A percentile compares a stretch with the other conserved stretches of the same genome.
phyloP scores from a whole-genome alignment of 2,329 filamentous ascomycete genomes.

The Aspergillus niger region DNA sequence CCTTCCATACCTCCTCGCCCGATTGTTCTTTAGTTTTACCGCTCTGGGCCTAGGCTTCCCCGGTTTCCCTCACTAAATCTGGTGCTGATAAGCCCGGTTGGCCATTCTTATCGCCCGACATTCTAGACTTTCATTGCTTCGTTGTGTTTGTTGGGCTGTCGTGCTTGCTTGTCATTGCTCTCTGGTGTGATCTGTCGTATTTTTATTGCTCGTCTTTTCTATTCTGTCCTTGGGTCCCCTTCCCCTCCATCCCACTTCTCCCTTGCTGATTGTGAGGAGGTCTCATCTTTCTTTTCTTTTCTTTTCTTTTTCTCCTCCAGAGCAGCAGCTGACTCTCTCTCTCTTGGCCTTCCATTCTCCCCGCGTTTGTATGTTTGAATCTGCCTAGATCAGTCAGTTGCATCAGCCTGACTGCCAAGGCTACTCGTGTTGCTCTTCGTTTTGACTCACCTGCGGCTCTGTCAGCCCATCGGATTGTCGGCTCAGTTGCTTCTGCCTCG shows the following conservation, averaged over 20 bases:
- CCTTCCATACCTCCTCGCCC: neutral
- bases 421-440: slow-evolving; percentile 2
- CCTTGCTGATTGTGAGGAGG: neutral
- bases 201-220: slow-evolving; percentile 6
- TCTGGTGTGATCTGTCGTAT: neutral
- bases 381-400: neutral
- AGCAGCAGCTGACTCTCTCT: neutral
- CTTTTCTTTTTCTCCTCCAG: neutral
- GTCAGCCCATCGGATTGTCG: neutral
- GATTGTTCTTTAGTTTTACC: slow-evolving; percentile 15
- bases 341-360: neutral
- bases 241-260: neutral
- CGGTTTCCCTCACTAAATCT: neutral
- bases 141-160: neutral
- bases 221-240: neutral
- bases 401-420: slow-evolving; percentile 6
- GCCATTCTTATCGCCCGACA: slow-evolving; percentile 18
- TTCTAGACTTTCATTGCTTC: slow-evolving; percentile 15
- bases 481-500: neutral
- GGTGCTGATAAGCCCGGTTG: slow-evolving; percentile 13
- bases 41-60: slow-evolving; percentile 11
- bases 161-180: slow-evolving; percentile 14
- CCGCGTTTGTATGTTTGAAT: neutral
- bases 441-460: slow-evolving; percentile 5
- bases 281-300: neutral